These are phyloP conservation scores for Chenopodium album DNA, from an alignment of 148 eudicot species.

Conservation along the genomic window DNA sequence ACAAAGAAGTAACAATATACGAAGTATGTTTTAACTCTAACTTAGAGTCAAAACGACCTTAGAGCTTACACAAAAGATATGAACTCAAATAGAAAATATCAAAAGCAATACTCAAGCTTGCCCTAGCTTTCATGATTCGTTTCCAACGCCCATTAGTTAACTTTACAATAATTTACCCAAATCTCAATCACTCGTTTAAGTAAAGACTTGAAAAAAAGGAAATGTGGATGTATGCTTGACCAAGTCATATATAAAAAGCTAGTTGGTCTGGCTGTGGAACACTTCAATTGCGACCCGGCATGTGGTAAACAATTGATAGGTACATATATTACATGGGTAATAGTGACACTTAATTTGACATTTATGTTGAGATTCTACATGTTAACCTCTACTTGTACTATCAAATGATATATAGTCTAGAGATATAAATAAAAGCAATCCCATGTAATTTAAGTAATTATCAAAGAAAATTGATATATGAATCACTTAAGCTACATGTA, in stretches of 20 bases:
- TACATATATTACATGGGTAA: slow-evolving; percentile 7
- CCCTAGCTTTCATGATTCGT: neutral
- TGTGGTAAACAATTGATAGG: slow-evolving; percentile 6
- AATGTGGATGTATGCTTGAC: neutral
- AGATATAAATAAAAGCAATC: too few species aligned
- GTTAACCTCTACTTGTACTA: neutral
- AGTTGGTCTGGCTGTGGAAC: neutral
- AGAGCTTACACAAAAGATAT: too few species aligned
- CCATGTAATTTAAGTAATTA: too few species aligned
- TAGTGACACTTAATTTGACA: neutral
- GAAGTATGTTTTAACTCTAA: neutral
- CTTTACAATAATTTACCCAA: neutral
- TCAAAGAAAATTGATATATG: too few species aligned
- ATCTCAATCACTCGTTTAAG: neutral
- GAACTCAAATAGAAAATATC: neutral
- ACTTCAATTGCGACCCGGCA: slow-evolving; percentile 5
- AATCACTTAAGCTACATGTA: too few species aligned
- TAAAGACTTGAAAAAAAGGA: neutral
- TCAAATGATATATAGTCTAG: too few species aligned
- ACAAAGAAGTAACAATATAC: too few species aligned
- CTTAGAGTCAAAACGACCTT: too few species aligned
- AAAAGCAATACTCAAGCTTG: too few species aligned
- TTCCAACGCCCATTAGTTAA: neutral
- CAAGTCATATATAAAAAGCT: neutral
- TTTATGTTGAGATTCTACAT: neutral